These are phyloP conservation scores for Tothia fuscella DNA, from an alignment of 2,329 filamentous ascomycete genomes.

Conservation along the genomic window DNA sequence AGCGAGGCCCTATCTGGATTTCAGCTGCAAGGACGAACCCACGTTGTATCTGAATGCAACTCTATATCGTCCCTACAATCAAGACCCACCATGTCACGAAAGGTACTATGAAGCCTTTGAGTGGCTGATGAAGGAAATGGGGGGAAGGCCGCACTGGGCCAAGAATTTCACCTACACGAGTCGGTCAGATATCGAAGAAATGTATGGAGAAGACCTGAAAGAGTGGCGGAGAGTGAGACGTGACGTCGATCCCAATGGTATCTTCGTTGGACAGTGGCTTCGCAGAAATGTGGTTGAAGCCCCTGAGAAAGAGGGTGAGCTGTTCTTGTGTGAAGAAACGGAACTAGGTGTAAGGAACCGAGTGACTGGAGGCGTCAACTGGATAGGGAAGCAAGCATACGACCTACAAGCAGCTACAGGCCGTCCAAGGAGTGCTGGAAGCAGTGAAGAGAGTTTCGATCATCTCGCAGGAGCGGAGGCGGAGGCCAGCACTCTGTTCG, in stretches of 20 bases:
- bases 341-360: conserved; percentile 22
- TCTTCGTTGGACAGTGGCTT: conserved; percentile 91
- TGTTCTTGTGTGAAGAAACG: conserved; percentile 29
- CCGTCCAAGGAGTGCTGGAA: conserved; percentile 20
- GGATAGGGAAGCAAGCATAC: conserved; percentile 27
- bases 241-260: conserved; percentile 63
- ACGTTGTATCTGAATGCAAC: conserved; percentile 86
- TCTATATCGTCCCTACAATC: conserved; percentile 69
- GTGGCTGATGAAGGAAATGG: conserved; percentile 77
- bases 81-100: conserved; percentile 61
- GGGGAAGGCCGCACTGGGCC: conserved; percentile 78
- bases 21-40: conserved; percentile 53
- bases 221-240: conserved; percentile 58
- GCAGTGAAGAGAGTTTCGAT: conserved; percentile 31
- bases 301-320: conserved; percentile 21
- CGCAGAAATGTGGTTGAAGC: conserved; percentile 49
- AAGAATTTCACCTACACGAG: conserved; percentile 67
- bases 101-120: conserved; percentile 86
- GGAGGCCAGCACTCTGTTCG: conserved; percentile 17
- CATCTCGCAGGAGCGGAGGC: conserved; percentile 34
- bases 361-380: conserved; percentile 23
- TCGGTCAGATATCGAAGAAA: conserved; percentile 47
- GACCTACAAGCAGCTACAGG: conserved; percentile 20
- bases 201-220: conserved; percentile 58
- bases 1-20: conserved; percentile 54